phyloP scores from a whole-genome alignment of 2,329 filamentous ascomycete species.

The Fusarium sp. region DNA sequence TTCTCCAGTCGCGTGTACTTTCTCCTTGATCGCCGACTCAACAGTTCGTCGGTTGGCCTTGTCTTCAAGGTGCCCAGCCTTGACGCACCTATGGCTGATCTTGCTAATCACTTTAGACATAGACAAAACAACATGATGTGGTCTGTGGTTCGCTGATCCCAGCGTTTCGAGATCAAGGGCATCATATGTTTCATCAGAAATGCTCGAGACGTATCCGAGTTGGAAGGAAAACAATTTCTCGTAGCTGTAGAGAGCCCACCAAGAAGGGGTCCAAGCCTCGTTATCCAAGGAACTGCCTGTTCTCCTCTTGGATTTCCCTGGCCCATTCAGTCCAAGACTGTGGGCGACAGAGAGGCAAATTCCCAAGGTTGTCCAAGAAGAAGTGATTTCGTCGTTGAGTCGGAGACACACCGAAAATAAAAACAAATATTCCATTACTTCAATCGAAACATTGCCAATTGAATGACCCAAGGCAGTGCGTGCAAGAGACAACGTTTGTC shows the following conservation, averaged over 20 bases:
- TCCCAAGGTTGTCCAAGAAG: conserved; percentile 6
- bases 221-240: conserved; percentile 13
- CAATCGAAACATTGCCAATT: not conserved
- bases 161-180: not conserved
- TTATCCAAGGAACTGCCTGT: not conserved
- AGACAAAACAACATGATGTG: accelerated
- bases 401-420: conserved; percentile 9
- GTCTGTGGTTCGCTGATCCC: accelerated
- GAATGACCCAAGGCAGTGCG: not conserved
- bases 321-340: not conserved
- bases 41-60: not conserved
- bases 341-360: not conserved
- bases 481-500: not conserved
- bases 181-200: conserved; percentile 1
- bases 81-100: conserved; percentile 11
- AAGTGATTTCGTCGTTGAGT: conserved; percentile 11
- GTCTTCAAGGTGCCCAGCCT: conserved; percentile 13
- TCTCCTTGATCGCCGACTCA: conserved; percentile 9
- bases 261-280: not conserved
- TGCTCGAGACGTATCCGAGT: not conserved
- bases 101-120: conserved; percentile 10
- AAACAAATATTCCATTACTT: conserved; percentile 9
- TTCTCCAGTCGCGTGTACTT: conserved; percentile 4
- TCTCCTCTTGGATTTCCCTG: accelerated
- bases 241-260: conserved; percentile 21